Conservation (phyloP, 768 basidiomycete genomes). For the Phylloporus arenicola region DNA sequence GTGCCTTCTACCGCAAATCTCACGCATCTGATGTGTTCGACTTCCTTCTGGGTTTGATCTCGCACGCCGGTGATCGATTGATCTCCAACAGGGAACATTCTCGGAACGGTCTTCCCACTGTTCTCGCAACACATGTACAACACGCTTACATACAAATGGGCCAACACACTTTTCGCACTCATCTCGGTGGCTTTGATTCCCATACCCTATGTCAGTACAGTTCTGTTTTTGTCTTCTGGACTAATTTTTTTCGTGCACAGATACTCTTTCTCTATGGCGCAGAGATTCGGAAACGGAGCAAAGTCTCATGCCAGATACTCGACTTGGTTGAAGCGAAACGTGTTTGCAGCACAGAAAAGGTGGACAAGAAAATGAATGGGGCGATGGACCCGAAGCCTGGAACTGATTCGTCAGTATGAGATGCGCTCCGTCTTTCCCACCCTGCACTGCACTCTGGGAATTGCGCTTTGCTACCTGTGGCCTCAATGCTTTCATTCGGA, state of each 20-base stretch:
- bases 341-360: not conserved
- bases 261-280: constrained; percentile 30
- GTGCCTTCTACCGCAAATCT: constrained; percentile 14
- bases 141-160: constrained; percentile 53
- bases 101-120: constrained; percentile 52
- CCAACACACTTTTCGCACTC: constrained; percentile 51
- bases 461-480: not conserved
- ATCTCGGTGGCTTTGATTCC: constrained; percentile 51
- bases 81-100: constrained; percentile 39
- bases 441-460: not conserved
- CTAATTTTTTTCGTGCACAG: not conserved
- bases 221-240: not conserved
- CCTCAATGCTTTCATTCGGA: no score
- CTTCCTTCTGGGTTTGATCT: constrained; percentile 15
- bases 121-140: constrained; percentile 59
- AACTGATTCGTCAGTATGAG: not conserved
- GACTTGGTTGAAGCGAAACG: constrained; percentile 8
- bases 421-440: not conserved
- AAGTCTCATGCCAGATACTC: constrained; percentile 22
- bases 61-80: not conserved
- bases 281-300: constrained; percentile 29
- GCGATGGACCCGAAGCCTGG: not conserved
- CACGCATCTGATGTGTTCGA: constrained; percentile 8
- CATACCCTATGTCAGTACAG: constrained; percentile 48
- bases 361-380: not conserved